Base-by-base conservation (phyloP, 176 grass and related monocot genomes). In the Secale cereale region DNA sequence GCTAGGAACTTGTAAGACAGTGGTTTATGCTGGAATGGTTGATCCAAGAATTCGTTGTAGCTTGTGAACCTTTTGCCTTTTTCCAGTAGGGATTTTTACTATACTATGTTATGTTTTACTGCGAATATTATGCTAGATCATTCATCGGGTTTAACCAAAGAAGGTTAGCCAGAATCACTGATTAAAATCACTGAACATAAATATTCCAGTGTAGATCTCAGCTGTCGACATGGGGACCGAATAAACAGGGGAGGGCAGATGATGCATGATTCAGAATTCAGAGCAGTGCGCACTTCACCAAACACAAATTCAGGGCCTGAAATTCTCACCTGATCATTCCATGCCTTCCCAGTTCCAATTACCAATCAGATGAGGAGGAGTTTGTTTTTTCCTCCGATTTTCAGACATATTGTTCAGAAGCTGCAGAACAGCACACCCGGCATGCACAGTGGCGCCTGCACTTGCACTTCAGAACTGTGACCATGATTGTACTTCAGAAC, bases 1-100 rank as follows among this genome's bases (percentile, higher is more conserved):
- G 36, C 3, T 81, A 86, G 68, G 33, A 69, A 46, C 6, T 69
- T 59, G 48, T 57, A 57, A 26, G 36, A 48, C 23, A 43, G 2
- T 62, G 22, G 52, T 60, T 3, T 48, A 39, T 27, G 29, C 27
- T 61, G 0, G 8, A 46, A 46, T 15, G 45, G 17, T 65, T 3
- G 69, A 65, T 80, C 79, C 76, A 74, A 80, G 59, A 80, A 80
- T 84, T 84, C 37, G 41, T 41, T 84, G 48, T 41, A 73, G 70
- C 70, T 1, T 28, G 39, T 73, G n/a, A 73, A 45, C 39, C 37
- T 70, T 4, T 22, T 71, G 6, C 12, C 25, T 35, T n/a, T 13
- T 45, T 13, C 43, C 12, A 5, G 13, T 46, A 46, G 3, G 43
- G 43, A 14, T 13, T 36, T 36, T 4, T 3, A 14, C 12, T 15